Evolutionary conservation across 768 basidiomycete genomes (phyloP).

Genomic region (Dentipellis sp.): DNA sequence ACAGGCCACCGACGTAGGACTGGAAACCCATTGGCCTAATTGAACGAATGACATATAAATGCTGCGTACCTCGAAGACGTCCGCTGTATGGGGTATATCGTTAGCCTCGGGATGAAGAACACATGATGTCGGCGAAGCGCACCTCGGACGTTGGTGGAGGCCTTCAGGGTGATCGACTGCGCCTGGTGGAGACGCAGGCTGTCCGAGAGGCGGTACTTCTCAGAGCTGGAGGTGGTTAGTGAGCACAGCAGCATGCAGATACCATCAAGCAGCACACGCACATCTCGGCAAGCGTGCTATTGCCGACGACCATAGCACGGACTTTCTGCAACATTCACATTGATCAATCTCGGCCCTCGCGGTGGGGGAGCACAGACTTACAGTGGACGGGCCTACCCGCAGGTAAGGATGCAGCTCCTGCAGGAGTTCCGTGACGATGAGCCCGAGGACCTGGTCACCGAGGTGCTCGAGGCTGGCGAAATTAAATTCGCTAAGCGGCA

Average conservation of each 20-base stretch:
- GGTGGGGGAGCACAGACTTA: slow-evolving; percentile 17
- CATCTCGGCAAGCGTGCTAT: slow-evolving; percentile 66
- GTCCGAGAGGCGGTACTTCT: slow-evolving; percentile 55
- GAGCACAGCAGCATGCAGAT: neutral
- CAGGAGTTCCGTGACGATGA: slow-evolving; percentile 59
- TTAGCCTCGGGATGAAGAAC: neutral
- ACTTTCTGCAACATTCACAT: slow-evolving; percentile 51
- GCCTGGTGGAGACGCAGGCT: slow-evolving; percentile 57
- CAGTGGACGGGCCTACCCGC: slow-evolving; percentile 72
- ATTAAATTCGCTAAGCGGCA: neutral
- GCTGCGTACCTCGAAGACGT: slow-evolving; percentile 63
- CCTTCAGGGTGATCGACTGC: slow-evolving; percentile 61
- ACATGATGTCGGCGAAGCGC: slow-evolving; percentile 10
- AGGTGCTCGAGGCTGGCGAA: slow-evolving; percentile 58
- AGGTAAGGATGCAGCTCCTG: slow-evolving; percentile 56
- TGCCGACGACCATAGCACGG: slow-evolving; percentile 65
- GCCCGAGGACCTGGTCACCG: slow-evolving; percentile 64
- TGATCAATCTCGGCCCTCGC: neutral
- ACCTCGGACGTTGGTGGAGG: slow-evolving; percentile 71
- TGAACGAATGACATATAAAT: neutral
- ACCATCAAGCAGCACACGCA: slow-evolving; percentile 18
- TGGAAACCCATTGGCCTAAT: slow-evolving; percentile 17
- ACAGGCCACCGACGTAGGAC: slow-evolving; percentile 78
- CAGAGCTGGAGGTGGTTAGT: slow-evolving; percentile 32
- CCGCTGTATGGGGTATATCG: slow-evolving; percentile 36